phyloP scores from a whole-genome alignment of 768 basidiomycete genomes.

The Tylopilus vinaceipallidus region DNA sequence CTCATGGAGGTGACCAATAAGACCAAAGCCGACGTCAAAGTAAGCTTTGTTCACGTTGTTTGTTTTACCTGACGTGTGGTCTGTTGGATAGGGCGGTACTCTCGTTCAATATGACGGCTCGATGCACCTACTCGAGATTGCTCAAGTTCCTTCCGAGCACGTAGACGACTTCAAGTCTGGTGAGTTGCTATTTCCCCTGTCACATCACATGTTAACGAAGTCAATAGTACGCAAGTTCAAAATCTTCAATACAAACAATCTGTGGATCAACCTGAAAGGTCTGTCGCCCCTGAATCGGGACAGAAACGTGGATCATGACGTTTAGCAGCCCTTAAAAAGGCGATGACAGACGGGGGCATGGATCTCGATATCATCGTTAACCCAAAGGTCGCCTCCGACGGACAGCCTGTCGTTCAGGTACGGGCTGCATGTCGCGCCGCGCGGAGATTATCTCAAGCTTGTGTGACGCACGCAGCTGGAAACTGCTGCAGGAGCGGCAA shows the following conservation, averaged over 20 bases:
- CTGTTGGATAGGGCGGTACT: slow-evolving; percentile 62
- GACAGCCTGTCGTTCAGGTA: slow-evolving; percentile 80
- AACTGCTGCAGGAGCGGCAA: slow-evolving; percentile 90
- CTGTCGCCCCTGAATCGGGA: slow-evolving; percentile 12
- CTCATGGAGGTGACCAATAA: slow-evolving; percentile 97
- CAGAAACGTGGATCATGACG: background rate
- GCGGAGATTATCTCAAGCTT: slow-evolving; percentile 5
- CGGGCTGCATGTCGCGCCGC: slow-evolving; percentile 1
- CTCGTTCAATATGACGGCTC: slow-evolving; percentile 77
- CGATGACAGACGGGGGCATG: slow-evolving; percentile 84
- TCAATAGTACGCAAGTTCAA: slow-evolving; percentile 79
- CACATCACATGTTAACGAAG: slow-evolving; percentile 2
- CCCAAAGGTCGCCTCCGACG: slow-evolving; percentile 83
- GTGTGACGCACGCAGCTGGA: slow-evolving; percentile 51
- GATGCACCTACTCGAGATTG: slow-evolving; percentile 9
- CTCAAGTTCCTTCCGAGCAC: slow-evolving; percentile 8
- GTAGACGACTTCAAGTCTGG: slow-evolving; percentile 29
- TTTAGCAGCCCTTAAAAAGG: slow-evolving; percentile 73
- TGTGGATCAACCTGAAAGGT: slow-evolving; percentile 80
- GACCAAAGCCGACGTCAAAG: slow-evolving; percentile 82
- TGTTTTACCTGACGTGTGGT: background rate
- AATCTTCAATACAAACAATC: slow-evolving; percentile 87
- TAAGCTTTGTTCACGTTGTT: slow-evolving; percentile 8
- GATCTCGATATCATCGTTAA: slow-evolving; percentile 96
- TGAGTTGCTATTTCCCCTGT: slow-evolving; percentile 25